phyloP scores from a whole-genome alignment of 2,329 filamentous ascomycete species.

The Fusarium albidum region DNA sequence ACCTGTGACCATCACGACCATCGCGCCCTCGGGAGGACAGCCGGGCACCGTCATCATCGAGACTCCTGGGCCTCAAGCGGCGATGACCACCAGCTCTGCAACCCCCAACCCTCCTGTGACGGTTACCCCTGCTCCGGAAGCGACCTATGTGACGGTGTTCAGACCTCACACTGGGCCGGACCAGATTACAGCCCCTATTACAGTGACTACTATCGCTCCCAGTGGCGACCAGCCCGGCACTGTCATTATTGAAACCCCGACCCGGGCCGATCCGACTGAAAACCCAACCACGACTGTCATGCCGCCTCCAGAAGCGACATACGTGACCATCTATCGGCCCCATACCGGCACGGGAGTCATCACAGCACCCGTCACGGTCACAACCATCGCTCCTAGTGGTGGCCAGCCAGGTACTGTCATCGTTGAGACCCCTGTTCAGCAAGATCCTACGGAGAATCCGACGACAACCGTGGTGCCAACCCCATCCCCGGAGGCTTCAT shows the following conservation, averaged over 20 bases:
- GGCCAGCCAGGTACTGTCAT: constrained; percentile 24
- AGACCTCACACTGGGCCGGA: constrained; percentile 18
- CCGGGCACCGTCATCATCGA: constrained; percentile 31
- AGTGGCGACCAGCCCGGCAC: constrained; percentile 16
- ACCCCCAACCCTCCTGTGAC: constrained; percentile 6
- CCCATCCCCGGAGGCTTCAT: constrained; percentile 20
- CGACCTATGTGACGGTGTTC: constrained; percentile 22
- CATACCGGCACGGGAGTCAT: constrained; percentile 16
- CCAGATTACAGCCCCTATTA: constrained; percentile 18
- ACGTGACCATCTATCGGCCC: constrained; percentile 16
- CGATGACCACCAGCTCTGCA: constrained; percentile 1
- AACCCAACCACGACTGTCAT: constrained; percentile 19
- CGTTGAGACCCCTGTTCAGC: constrained; percentile 19
- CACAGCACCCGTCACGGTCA: constrained; percentile 22
- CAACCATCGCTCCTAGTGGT: constrained; percentile 9
- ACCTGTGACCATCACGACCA: constrained; percentile 26
- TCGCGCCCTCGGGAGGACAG: constrained; percentile 22
- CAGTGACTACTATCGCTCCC: constrained; percentile 15
- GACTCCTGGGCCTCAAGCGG: constrained; percentile 13
- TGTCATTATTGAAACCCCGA: constrained; percentile 23
- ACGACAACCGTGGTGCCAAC: constrained; percentile 15
- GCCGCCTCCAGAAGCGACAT: constrained; percentile 14
- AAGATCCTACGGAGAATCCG: constrained; percentile 7
- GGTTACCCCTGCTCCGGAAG: neutral
- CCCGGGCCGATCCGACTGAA: neutral